Base-by-base conservation (phyloP, 805 yeast species). In the Jamesozyma jinghongensis region DNA sequence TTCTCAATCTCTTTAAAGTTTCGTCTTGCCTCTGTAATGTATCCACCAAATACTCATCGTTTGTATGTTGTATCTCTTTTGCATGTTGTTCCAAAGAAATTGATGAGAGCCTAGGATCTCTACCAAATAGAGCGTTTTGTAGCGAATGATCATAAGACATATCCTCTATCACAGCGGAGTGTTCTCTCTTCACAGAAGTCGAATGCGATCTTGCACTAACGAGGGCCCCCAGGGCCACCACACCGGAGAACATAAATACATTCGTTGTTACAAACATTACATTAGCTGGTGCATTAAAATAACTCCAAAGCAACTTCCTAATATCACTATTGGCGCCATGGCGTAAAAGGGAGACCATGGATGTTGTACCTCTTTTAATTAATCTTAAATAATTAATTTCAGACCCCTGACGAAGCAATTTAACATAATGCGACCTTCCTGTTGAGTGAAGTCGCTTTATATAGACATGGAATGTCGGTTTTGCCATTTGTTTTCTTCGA, bases 231-330 rank as follows among this genome's bases (percentile, higher is more conserved):
- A 61, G 63, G 1, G 65, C 51, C 5, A 57, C 57, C 4, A 63
- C 43, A 5, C 66, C 65, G 1, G 59, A 57, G 20, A 66, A 49
- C 2, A 65, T 57, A 1, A 64, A 46, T 0, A 66, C 32, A 39
- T 66, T 66, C 1, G 67, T 60, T 1, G 67, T 53, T 1, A 66
- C 53, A 42, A 66, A 66, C 49, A 63, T 42, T 3, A 64, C 42
- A 46, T 66, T 66, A 0, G 63, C 57, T 3, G 70, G 70, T 1
- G 67, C 63, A 41, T 60, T 63, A 40, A 63, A 60, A 48, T 66
- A 66, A 2, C 59, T 50, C 69, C 69, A 65, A 7, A 66, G 41
- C 1, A 47, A 45, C 19, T 40, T 34, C 1, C 40, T 29, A 11
- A 42, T 10, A 10, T 20, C 8, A 12, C 17, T 12, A 5, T 29